A percentile compares a stretch with the other conserved stretches of the same genome.
Conservation (phyloP, 257 asterid genomes). For the Fraxinus anomala region DNA sequence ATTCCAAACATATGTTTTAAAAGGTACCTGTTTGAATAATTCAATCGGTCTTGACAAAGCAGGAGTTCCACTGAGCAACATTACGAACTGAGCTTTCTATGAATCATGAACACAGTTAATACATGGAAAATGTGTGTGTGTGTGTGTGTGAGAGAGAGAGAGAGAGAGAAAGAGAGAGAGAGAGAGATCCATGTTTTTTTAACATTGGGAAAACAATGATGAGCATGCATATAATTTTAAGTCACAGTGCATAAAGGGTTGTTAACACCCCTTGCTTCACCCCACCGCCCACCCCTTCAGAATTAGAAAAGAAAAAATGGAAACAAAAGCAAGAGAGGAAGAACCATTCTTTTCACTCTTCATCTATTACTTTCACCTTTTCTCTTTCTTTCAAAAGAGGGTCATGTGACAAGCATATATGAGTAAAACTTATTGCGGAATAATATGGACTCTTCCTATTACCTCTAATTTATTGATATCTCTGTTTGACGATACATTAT, state of each 20-base stretch:
- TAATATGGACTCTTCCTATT: not conserved
- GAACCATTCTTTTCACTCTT: slow-evolving; percentile 12
- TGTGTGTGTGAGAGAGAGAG: not conserved
- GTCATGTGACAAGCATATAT: slow-evolving; percentile 15
- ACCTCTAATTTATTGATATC: slow-evolving; percentile 12
- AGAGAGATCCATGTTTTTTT: slow-evolving; percentile 6
- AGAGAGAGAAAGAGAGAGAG: slow-evolving; percentile 16
- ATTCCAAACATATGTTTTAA: slow-evolving; percentile 9
- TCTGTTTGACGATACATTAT: slow-evolving; percentile 3
- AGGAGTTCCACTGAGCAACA: slow-evolving; percentile 97
- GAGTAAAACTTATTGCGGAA: not conserved
- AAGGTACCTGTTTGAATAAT: slow-evolving; percentile 77
- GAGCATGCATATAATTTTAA: slow-evolving; percentile 13
- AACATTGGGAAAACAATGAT: slow-evolving; percentile 17
- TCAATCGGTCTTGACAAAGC: slow-evolving; percentile 95
- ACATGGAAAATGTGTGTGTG: slow-evolving; percentile 5
- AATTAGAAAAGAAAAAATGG: not conserved
- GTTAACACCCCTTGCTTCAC: not conserved
- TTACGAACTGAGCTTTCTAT: slow-evolving; percentile 76
- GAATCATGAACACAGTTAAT: slow-evolving; percentile 29
- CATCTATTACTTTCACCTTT: slow-evolving; percentile 11
- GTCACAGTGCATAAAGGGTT: not conserved
- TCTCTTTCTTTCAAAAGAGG: slow-evolving; percentile 12
- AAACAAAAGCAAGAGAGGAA: slow-evolving; percentile 17
- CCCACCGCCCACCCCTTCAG: not conserved